phyloP scores from a whole-genome alignment of 2,329 filamentous ascomycete genomes.

The Penicillium sp. region DNA sequence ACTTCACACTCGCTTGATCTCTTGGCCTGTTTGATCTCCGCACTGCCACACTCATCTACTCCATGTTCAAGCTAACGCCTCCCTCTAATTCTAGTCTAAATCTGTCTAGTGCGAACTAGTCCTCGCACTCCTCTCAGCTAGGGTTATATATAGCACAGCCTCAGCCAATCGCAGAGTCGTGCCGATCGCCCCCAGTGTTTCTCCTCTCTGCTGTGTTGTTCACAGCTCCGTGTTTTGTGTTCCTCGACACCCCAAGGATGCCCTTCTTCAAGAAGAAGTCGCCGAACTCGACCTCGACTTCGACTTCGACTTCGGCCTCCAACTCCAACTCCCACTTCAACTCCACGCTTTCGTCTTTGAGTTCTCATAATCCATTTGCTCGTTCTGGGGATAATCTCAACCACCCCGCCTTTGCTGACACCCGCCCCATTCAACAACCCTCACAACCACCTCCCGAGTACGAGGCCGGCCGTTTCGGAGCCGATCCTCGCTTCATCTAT shows the following conservation, averaged over 20 bases:
- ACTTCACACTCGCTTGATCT: background rate
- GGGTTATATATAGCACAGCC: background rate
- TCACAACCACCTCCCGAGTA: constrained; percentile 18
- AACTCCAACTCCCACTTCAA: constrained; percentile 8
- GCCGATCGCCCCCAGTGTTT: too few relatives aligned
- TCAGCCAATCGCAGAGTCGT: background rate
- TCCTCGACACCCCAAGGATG: constrained; percentile 21
- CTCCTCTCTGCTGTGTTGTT: background rate
- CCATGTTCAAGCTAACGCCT: too few relatives aligned
- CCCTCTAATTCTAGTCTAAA: too few relatives aligned
- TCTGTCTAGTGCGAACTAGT: too few relatives aligned
- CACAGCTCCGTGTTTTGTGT: background rate
- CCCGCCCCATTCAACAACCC: constrained; percentile 6
- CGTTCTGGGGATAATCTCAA: constrained; percentile 28
- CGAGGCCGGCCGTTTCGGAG: background rate
- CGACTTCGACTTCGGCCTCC: constrained; percentile 19
- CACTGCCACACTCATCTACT: too few relatives aligned
- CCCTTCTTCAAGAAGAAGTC: constrained; percentile 31
- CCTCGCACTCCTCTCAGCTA: too few relatives aligned
- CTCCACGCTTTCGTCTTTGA: too few relatives aligned
- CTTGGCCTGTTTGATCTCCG: too few relatives aligned
- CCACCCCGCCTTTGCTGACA: constrained; percentile 15
- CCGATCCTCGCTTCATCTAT: constrained; percentile 15
- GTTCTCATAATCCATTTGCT: constrained; percentile 9
- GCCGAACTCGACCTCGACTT: constrained; percentile 20